Base-by-base conservation (phyloP, 2,329 filamentous ascomycete species). In the Microsporum ferrugineum region DNA sequence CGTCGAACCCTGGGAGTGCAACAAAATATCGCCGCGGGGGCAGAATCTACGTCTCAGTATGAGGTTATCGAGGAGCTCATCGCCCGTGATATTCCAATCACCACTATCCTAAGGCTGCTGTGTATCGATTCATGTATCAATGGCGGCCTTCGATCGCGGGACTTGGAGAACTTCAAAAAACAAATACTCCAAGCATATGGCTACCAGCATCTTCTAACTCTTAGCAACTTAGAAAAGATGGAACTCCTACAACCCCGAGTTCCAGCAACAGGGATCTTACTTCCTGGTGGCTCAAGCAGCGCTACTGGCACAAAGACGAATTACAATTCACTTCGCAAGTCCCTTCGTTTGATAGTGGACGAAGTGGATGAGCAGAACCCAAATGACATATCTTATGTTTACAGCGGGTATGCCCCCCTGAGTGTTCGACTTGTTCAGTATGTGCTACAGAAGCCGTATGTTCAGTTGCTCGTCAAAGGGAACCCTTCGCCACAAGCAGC, bases 331-430 rank as follows among this genome's bases (percentile, higher is more conserved):
- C 78, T 97, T 3, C 87, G 95, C 60, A 95, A 94, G 72, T 86
- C 87, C 63, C 82, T 99, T 12, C 85, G 88, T 34, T 82, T 99
- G 14, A 95, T 96, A 71, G 88, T 96, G 61, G 94, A 99, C 71
- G 94, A 97, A 71, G 92, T 99, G 43, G 91, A 95, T 70, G 94
- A 99, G 73, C 86, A 94, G 62, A 88, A 95, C 55, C 94, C 94
- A 2, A 89, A 94, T 68, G 94, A 99, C 68, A 87, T 97, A 63
- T 88, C 91, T n/a, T 99, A 99, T 69, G 91, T 96, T 8, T 99
- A 97, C 75, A 95, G 89, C 65, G 95, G 94, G 59, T 99, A 97
- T 71, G 94, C 95, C 3, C 95, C 94, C 0, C 81, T 99, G 10
- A 95, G 89, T 51, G 84, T 97, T 60, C 86, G 94, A 14, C 82